Base-by-base conservation (phyloP, 75 land plant genomes). In the Ceratopteris richardii region DNA sequence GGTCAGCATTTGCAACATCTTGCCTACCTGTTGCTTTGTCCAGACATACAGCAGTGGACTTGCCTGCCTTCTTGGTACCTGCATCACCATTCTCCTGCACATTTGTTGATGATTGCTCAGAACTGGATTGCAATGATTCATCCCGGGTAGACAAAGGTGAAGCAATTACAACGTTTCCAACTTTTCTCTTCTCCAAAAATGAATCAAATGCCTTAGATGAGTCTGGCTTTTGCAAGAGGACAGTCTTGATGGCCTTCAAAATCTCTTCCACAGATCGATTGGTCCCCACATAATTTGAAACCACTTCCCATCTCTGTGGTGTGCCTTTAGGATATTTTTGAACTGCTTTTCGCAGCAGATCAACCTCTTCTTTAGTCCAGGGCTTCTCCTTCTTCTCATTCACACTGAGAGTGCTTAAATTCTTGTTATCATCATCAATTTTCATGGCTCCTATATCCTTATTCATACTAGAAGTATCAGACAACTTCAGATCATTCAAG, bases 171-270 rank as follows among this genome's bases (percentile, higher is more conserved):
- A 57, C 60, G 30, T 44, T 78, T 5, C 68, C 78, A n/a, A 83
- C 69, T 61, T 93, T 93, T 16, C 90, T 78, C 71, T 79, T 93
- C 71, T 93, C 89, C 30, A 93, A 76, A 52, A 93, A 88, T 19
- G 98, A 87, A 57, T 93, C 98, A 70, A 93, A 93, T 30, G 95
- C 86, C 54, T 85, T 88, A 31, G 79, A 28, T 39, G 82, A 61
- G 57, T 93, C 98, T 19, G 98, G 98, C 58, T 93, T 88, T 75
- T 93, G 98, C 51, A 93, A 74, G 27, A 93, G 90, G 39, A 93
- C 95, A 16, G 95, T 85, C 64, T 93, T 93, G 20, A 82, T 81
- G 39, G 90, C 97, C 71, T 76, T 92, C 31, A 92, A 69, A 68
- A 92, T 92, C 63, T 92, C 98, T 57, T 93, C 98, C 31, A 93